Evolutionary conservation across 192 early-diverging fungal genomes (phyloP).

Genomic region (Mortierella claussenii): DNA sequence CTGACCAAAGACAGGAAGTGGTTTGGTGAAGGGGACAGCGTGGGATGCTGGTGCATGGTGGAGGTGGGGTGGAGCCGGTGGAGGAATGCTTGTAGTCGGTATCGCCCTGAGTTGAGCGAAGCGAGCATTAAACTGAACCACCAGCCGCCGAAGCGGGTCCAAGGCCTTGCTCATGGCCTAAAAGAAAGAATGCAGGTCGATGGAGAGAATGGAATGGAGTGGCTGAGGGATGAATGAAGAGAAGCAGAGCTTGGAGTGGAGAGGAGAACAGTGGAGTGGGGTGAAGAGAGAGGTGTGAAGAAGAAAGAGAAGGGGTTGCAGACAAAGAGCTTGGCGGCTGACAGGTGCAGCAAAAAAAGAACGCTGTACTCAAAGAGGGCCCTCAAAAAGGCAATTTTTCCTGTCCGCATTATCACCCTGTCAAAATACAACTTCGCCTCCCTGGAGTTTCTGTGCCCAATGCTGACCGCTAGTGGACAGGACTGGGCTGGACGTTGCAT

Average conservation of each 20-base stretch:
- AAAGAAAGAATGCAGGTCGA: background rate
- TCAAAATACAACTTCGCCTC: no score
- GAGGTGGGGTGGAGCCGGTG: conserved; percentile 30
- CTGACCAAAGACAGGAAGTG: conserved; percentile 21
- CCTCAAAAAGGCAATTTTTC: no score
- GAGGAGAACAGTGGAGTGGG: background rate
- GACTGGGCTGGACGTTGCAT: no score
- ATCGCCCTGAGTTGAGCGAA: conserved; percentile 43
- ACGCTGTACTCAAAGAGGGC: no score
- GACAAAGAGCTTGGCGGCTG: no score
- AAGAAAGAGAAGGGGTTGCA: background rate
- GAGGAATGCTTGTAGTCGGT: conserved; percentile 28
- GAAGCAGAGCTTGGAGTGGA: background rate
- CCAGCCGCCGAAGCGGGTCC: conserved; percentile 52
- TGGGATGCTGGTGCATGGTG: conserved; percentile 13
- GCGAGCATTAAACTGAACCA: conserved; percentile 52
- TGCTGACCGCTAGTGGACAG: no score
- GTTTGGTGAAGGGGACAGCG: conserved; percentile 23
- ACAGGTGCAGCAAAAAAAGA: no score
- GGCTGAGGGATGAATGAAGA: background rate
- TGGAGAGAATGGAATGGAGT: background rate
- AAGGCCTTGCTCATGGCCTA: conserved; percentile 47
- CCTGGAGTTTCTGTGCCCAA: no score
- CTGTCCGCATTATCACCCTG: no score
- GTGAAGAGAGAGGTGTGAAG: background rate